A percentile compares a stretch with the other conserved stretches of the same genome.
These are phyloP conservation scores for Ceratocystis lukuohia DNA, from an alignment of 2,329 filamentous ascomycete species.

Conservation along the genomic window DNA sequence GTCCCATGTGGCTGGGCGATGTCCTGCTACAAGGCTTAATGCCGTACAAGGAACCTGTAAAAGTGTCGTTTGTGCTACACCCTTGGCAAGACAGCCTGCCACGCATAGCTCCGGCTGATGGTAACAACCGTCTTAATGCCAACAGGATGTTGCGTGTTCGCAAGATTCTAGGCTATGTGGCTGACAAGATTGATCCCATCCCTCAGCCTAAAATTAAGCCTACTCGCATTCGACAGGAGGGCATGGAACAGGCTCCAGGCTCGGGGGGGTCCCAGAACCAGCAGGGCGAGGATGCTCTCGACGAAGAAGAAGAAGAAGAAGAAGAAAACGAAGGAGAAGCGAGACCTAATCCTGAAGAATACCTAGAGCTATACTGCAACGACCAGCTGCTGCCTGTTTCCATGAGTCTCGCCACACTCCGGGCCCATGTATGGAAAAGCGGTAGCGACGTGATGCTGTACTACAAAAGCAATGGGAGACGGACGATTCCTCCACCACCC, in stretches of 20 bases:
- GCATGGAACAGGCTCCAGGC: not conserved
- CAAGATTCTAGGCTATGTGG: conserved; percentile 86
- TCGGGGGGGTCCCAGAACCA: not conserved
- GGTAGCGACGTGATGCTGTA: conserved; percentile 83
- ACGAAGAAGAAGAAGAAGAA: conserved; percentile 25
- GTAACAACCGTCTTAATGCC: conserved; percentile 83
- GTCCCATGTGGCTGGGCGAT: conserved; percentile 85
- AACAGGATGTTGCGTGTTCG: conserved; percentile 93
- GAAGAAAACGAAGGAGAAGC: conserved; percentile 41
- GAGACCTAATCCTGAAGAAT: conserved; percentile 69
- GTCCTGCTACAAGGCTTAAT: conserved; percentile 71
- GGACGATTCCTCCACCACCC: conserved; percentile 38
- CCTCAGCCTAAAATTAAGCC: conserved; percentile 23
- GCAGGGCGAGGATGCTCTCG: not conserved
- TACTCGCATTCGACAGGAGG: not conserved
- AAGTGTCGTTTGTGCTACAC: conserved; percentile 86
- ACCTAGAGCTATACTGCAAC: conserved; percentile 89
- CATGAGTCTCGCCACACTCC: conserved; percentile 88
- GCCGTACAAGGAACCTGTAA: conserved; percentile 79
- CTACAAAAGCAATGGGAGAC: conserved; percentile 86
- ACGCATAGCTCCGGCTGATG: conserved; percentile 58
- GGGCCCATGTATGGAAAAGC: conserved; percentile 85
- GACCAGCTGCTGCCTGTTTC: conserved; percentile 65
- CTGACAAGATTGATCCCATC: conserved; percentile 75
- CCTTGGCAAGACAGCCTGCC: conserved; percentile 66